Evolutionary conservation across 2,329 filamentous ascomycete genomes (phyloP).

Genomic region (Alternaria conjuncta): DNA sequence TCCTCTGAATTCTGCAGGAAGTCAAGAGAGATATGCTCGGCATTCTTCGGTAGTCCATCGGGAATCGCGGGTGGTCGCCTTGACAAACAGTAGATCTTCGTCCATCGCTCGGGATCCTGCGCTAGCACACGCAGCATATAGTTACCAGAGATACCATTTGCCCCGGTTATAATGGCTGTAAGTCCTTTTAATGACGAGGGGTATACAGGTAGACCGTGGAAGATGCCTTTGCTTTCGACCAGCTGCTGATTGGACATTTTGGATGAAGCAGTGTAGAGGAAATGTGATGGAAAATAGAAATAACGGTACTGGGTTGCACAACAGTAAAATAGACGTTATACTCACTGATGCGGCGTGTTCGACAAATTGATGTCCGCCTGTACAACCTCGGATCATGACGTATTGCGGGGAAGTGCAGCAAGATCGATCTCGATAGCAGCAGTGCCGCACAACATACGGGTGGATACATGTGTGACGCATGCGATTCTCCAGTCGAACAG

Average conservation of each 20-base stretch:
- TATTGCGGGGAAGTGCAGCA: conserved; percentile 20
- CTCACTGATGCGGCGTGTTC: background rate
- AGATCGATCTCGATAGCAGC: background rate
- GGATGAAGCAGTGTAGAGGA: background rate
- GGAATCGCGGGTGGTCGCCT: conserved; percentile 54
- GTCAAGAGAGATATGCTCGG: conserved; percentile 53
- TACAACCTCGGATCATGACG: conserved; percentile 24
- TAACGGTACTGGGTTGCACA: background rate
- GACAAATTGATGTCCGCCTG: background rate
- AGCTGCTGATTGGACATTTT: conserved; percentile 32
- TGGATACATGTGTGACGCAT: background rate
- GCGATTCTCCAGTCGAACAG: background rate
- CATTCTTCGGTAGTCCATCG: conserved; percentile 43
- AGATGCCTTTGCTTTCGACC: conserved; percentile 52
- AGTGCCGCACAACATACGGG: background rate
- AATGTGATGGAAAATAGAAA: too few species aligned
- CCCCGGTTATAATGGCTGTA: conserved; percentile 61
- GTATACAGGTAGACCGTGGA: conserved; percentile 58
- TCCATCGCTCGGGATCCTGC: conserved; percentile 57
- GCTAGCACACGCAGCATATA: conserved; percentile 59
- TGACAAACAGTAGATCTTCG: conserved; percentile 59
- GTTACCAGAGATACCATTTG: conserved; percentile 62
- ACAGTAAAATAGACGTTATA: background rate
- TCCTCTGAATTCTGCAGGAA: conserved; percentile 48
- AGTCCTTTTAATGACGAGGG: conserved; percentile 51